Evolutionary conservation across 352 stramenopile genomes (phyloP).

Genomic region (Globisporangium splendens): DNA sequence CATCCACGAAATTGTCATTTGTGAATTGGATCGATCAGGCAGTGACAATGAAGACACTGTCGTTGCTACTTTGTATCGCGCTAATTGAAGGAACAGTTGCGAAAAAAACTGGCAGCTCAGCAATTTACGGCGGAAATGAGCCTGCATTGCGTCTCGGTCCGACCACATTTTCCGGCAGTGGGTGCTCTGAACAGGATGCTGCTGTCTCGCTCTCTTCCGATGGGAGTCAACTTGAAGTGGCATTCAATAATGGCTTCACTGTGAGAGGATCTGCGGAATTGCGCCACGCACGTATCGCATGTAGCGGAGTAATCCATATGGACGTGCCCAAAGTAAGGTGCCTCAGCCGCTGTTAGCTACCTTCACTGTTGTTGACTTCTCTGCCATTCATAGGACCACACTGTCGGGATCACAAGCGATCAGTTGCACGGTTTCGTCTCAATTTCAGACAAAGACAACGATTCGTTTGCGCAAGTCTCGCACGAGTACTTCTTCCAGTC

Average conservation of each 20-base stretch:
- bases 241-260: conserved; percentile 6
- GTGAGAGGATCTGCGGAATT: not conserved
- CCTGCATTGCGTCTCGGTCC: not conserved
- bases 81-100: not conserved
- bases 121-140: not conserved
- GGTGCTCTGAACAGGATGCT: conserved; percentile 2
- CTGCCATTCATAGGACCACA: conserved; percentile 4
- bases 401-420: conserved; percentile 23
- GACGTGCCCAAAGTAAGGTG: not conserved
- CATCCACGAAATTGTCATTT: not conserved
- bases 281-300: conserved; percentile 6
- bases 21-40: not conserved
- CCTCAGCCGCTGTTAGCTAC: not conserved
- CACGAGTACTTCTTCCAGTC: conserved; percentile 22
- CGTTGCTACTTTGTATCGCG: not conserved
- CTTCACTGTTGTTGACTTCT: not conserved
- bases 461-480: conserved; percentile 15
- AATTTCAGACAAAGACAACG: not conserved
- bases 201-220: conserved; percentile 4
- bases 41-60: not conserved
- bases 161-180: conserved; percentile 10
- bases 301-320: conserved; percentile 10
- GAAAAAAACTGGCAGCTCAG: not conserved
- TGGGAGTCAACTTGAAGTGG: conserved; percentile 2
- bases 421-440: conserved; percentile 17